phyloP scores from a whole-genome alignment of 352 stramenopile species.

The Pythium folliculosum region DNA sequence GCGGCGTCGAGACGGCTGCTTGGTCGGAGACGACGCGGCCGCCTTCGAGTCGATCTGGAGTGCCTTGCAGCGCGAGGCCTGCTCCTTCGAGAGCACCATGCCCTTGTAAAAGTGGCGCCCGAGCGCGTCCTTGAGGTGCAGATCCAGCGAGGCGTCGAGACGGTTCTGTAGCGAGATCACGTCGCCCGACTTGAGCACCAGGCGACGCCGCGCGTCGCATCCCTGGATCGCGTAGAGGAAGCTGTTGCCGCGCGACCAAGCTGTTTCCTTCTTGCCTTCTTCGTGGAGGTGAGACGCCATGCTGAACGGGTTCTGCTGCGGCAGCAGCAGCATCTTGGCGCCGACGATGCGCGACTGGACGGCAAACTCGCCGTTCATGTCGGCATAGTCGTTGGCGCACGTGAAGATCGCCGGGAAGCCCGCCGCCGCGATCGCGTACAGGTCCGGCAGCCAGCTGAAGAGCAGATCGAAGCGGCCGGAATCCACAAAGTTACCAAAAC shows the following conservation, averaged over 20 bases:
- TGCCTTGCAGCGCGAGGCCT: conserved; percentile 55
- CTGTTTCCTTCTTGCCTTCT: conserved; percentile 59
- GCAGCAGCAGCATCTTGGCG: conserved; percentile 59
- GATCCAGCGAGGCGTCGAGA: conserved; percentile 47
- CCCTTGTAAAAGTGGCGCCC: conserved; percentile 61
- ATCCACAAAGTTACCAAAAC: conserved; percentile 81
- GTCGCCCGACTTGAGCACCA: conserved; percentile 30
- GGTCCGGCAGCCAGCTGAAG: conserved; percentile 73
- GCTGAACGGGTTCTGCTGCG: conserved; percentile 74
- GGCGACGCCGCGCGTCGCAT: conserved; percentile 33
- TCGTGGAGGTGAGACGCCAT: conserved; percentile 73
- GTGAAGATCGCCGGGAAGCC: conserved; percentile 66
- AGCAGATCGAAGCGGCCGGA: conserved; percentile 48
- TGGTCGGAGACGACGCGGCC: not conserved
- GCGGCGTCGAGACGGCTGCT: not conserved
- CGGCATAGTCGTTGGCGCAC: conserved; percentile 76
- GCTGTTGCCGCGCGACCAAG: conserved; percentile 71
- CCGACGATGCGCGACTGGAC: conserved; percentile 66
- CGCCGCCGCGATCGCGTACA: conserved; percentile 55
- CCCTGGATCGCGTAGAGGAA: conserved; percentile 67
- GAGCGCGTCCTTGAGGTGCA: conserved; percentile 57
- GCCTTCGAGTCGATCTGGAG: conserved; percentile 15
- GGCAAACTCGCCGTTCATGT: conserved; percentile 80
- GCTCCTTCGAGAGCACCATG: conserved; percentile 66
- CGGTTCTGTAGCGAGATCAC: conserved; percentile 38